phyloP scores from a whole-genome alignment of 2,329 filamentous ascomycete species.

The Cladosporium sp. region DNA sequence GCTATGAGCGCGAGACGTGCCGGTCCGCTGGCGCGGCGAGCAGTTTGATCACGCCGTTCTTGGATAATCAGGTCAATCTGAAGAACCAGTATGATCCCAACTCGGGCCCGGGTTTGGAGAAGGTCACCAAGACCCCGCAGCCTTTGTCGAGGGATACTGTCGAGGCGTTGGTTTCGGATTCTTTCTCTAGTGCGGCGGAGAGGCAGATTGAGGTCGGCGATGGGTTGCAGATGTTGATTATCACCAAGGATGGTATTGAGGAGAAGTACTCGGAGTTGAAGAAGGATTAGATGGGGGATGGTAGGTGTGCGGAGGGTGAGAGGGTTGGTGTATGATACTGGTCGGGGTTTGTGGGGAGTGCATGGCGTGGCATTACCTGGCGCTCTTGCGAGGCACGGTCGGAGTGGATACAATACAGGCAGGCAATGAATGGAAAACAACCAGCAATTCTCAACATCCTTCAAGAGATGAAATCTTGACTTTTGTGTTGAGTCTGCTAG shows the following conservation, averaged over 20 bases:
- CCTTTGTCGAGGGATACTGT: slow-evolving; percentile 71
- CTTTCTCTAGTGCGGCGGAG: slow-evolving; percentile 96
- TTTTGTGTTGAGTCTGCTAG: too few relatives aligned
- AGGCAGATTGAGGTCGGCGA: slow-evolving; percentile 99
- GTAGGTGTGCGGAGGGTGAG: neutral
- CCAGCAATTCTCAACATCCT: too few relatives aligned
- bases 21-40: slow-evolving; percentile 86
- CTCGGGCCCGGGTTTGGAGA: slow-evolving; percentile 75
- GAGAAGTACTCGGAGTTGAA: slow-evolving; percentile 83
- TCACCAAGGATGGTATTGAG: slow-evolving; percentile 82
- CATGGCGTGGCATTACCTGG: neutral
- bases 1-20: slow-evolving; percentile 96
- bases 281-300: slow-evolving; percentile 59
- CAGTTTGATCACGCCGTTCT: slow-evolving; percentile 96
- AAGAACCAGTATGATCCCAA: slow-evolving; percentile 97
- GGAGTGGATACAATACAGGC: too few relatives aligned
- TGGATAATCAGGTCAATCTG: slow-evolving; percentile 99
- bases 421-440: too few relatives aligned
- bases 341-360: neutral
- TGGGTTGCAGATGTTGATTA: slow-evolving; percentile 89
- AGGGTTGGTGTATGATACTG: slow-evolving; percentile 2
- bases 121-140: slow-evolving; percentile 65
- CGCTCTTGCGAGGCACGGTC: neutral
- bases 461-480: too few relatives aligned
- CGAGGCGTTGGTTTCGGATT: slow-evolving; percentile 88